Base-by-base conservation (phyloP, 2,329 filamentous ascomycete species). In the Sporothrix mexicana region DNA sequence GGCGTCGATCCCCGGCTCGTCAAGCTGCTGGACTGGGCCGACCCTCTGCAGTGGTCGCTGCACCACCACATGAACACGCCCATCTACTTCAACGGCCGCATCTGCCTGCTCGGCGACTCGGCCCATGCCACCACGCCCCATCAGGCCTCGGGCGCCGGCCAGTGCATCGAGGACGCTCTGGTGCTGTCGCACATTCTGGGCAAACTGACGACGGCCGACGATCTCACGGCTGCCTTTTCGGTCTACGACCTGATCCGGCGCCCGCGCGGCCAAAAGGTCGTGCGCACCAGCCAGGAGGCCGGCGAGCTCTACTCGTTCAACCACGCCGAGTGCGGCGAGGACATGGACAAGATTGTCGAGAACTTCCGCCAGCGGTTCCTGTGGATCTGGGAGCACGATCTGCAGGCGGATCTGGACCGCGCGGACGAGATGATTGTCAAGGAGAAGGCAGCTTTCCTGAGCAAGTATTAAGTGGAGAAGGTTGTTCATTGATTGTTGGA, bases 51-150 rank as follows among this genome's bases (percentile, higher is more conserved):
- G 47, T 71, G 70, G 70, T 55, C 70, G 17, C 61, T 71, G 25
- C 70, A 71, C 47, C 70, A 71, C 66, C 76, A 79, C 43, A 76
- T 87, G 41, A 81, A 89, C 75, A 83, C 23, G 69, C 74, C 71
- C 71, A 75, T 83, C 1, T 81, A 88, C 2, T 88, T 88, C 78
- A 85, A 88, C 78, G 72, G 80, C 49, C 78, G 79, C 20, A 71
- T 87, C 0, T 85, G 84, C 70, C 75, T 89, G 3, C 80, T 87
- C 0, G 88, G 87, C 13, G 87, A 90, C 75, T 86, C 87, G 1
- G 88, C 88, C 10, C 88, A 90, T 75, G 87, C 87, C 71, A 45
- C 59, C 70, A 76, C 73, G 25, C 76, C 76, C 55, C 74, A 74
- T 57, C 74, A 74, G 73, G 76, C 74, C 41, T 71, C 74, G 0